Base-by-base conservation (phyloP, 1,139 yeast species). In the Geotrichum aggregatum region DNA sequence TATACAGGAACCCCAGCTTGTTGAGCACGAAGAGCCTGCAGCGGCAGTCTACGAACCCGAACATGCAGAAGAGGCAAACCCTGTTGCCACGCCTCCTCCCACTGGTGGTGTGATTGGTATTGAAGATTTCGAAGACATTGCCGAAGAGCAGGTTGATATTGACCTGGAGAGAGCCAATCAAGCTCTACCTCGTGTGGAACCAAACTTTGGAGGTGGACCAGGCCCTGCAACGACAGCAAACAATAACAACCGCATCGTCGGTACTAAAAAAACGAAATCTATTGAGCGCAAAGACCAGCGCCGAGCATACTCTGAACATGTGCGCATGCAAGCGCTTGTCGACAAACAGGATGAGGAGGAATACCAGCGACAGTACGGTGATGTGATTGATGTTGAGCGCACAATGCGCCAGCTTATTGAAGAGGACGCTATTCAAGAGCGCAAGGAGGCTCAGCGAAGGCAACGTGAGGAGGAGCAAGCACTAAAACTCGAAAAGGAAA, bases 241-340 rank as follows among this genome's bases (percentile, higher is more conserved):
- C 33, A 41, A 40, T 19, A 30, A 26, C 18, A 49, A 45, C 24
- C 41, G 53, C 34, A 43, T 47, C 3, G 50, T 55, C 13, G 58
- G 58, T 19, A 40, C 58, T 7, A 57, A 57, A 35, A 57, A 57
- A 35, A 52, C 59, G 24, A 53, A 50, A 44, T 55, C 58, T 1
- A 40, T 57, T 7, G 57, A 54, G 18, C 45, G 51, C 7, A 50
- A 49, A 22, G 59, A 56, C 21, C 57, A 55, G 47, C 43, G 48
- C 16, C 46, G 57, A n/a, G 54, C 55, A 14, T 57, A 53, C 44
- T 31, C 38, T 42, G 60, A 57, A 28, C 51, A 53, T 35, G 36
- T 47, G 7, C 52, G 60, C 30, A 50, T 47, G 26, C 44, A 47
- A 44, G 48, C 55, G 4, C 21, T 50, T 19, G 44, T 52, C 26